phyloP scores from a whole-genome alignment of 495 filamentous ascomycete genomes.

The Melanomma pulvis-pyrius region DNA sequence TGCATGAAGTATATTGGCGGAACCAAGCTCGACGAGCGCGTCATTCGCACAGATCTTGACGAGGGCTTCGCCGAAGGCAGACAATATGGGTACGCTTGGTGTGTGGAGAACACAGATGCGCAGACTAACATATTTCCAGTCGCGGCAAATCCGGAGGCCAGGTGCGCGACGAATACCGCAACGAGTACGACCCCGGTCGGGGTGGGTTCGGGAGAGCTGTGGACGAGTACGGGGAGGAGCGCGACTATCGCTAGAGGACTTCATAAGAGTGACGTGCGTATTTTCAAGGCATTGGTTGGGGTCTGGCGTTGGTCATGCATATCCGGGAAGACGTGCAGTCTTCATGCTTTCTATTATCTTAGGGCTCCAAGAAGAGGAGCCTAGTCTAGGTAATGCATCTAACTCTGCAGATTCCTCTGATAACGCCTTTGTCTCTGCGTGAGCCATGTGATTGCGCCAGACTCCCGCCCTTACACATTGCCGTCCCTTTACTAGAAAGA shows the following conservation, averaged over 20 bases:
- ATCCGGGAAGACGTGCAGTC: background rate
- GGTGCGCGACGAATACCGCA: constrained; percentile 95
- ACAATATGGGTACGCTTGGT: constrained; percentile 73
- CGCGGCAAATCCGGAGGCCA: constrained; percentile 92
- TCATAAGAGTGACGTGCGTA: background rate
- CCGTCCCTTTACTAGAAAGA: background rate
- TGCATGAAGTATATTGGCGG: constrained; percentile 98
- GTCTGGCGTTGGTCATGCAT: constrained; percentile 10
- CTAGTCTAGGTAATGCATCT: constrained; percentile 3
- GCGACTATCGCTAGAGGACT: background rate
- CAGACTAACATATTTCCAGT: constrained; percentile 47
- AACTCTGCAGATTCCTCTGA: background rate
- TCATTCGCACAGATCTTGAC: constrained; percentile 95
- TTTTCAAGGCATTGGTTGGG: constrained; percentile 11
- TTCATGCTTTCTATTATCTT: constrained; percentile 6
- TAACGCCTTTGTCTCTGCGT: background rate
- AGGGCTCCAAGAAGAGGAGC: background rate
- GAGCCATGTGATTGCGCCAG: constrained; percentile 3
- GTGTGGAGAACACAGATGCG: background rate
- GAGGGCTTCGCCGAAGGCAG: constrained; percentile 94
- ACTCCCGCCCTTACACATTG: background rate
- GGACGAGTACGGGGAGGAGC: constrained; percentile 35
- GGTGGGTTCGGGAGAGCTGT: constrained; percentile 70
- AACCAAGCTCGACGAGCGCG: constrained; percentile 96
- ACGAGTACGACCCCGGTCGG: constrained; percentile 92